A percentile compares a stretch with the other conserved stretches of the same genome.
These are phyloP conservation scores for Teratosphaeria zuluensis DNA, from an alignment of 2,329 filamentous ascomycete genomes.

Conservation along the genomic window DNA sequence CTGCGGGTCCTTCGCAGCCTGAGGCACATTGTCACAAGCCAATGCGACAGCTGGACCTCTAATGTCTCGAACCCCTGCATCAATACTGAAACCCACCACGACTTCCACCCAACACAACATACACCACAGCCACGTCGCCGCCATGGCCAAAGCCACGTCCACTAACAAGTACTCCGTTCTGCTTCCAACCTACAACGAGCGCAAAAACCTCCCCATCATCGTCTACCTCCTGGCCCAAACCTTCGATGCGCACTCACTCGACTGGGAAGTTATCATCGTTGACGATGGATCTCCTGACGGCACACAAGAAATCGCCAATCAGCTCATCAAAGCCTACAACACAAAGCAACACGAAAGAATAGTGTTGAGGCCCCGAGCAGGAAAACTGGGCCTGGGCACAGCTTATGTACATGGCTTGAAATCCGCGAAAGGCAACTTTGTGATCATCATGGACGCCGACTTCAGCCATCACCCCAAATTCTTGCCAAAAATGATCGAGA, in stretches of 20 bases:
- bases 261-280: conserved; percentile 97
- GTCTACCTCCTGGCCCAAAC: conserved; percentile 87
- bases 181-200: conserved; percentile 97
- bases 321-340: conserved; percentile 76
- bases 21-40: not conserved
- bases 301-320: conserved; percentile 79
- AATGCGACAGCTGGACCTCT: not conserved
- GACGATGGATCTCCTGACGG: conserved; percentile 97
- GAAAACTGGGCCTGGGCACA: conserved; percentile 94
- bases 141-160: conserved; percentile 66
- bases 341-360: conserved; percentile 49
- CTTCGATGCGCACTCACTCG: conserved; percentile 82
- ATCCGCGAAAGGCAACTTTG: conserved; percentile 83
- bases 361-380: conserved; percentile 74
- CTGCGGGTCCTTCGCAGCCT: not conserved
- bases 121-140: not conserved
- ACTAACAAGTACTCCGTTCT: conserved; percentile 97
- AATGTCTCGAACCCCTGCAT: not conserved
- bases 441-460: conserved; percentile 99
- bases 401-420: conserved; percentile 92
- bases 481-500: conserved; percentile 84
- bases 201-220: conserved; percentile 91
- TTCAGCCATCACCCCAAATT: conserved; percentile 99
- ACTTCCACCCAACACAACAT: not conserved
- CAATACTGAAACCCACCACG: not conserved